These are phyloP conservation scores for Fusarium annulatum DNA, from an alignment of 2,329 filamentous ascomycete species.

Conservation along the genomic window DNA sequence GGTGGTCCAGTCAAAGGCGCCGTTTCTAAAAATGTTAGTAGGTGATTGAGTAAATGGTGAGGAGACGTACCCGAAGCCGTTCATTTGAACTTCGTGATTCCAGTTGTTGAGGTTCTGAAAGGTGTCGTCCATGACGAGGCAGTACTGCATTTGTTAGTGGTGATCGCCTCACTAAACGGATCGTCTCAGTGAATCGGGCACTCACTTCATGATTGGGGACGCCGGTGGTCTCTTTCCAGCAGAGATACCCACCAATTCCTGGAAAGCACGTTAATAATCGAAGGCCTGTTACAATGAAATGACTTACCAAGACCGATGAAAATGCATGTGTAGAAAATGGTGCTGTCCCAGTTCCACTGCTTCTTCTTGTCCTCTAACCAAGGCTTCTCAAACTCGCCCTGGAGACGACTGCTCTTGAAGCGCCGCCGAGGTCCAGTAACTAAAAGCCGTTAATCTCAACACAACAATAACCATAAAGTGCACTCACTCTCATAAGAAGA, in stretches of 20 bases:
- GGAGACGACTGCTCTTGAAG: slow-evolving; percentile 42
- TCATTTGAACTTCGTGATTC: slow-evolving; percentile 57
- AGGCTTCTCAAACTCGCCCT: slow-evolving; percentile 43
- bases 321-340: slow-evolving; percentile 43
- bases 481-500: slow-evolving; percentile 34
- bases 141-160: slow-evolving; percentile 35
- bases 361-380: slow-evolving; percentile 40
- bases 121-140: slow-evolving; percentile 40
- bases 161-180: neutral
- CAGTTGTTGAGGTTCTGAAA: slow-evolving; percentile 54
- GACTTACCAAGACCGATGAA: slow-evolving; percentile 37
- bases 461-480: fast-evolving
- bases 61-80: slow-evolving; percentile 52
- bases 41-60: fast-evolving
- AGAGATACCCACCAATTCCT: slow-evolving; percentile 37
- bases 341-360: slow-evolving; percentile 43
- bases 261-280: neutral
- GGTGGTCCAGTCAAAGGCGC: slow-evolving; percentile 65
- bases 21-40: slow-evolving; percentile 37
- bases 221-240: slow-evolving; percentile 29
- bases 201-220: slow-evolving; percentile 38
- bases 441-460: neutral
- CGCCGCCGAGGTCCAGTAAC: slow-evolving; percentile 46
- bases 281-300: fast-evolving
- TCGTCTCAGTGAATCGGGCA: neutral